Base-by-base conservation (phyloP, 2,329 filamentous ascomycete species). In the Claviceps sp. region DNA sequence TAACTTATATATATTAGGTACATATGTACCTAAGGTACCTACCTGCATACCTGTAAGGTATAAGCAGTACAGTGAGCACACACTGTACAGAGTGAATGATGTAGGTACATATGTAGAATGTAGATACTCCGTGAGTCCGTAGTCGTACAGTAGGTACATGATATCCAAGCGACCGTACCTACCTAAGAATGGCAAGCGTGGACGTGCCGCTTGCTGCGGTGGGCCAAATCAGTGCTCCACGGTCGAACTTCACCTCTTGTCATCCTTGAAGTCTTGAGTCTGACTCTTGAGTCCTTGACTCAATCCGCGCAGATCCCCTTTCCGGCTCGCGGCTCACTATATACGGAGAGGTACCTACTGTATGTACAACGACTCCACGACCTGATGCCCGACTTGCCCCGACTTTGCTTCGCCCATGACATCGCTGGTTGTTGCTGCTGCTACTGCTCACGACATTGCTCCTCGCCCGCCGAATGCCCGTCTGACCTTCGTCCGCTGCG, bases 211-310 rank as follows among this genome's bases (percentile, higher is more conserved):
- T 40, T 38, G 17, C 37, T 22, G 11, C 9, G 20, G 9, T 43
- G n/a, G 16, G n/a, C 23, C 23, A 26, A 26, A 26, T 26, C 6
- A 17, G 26, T 49, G 38, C 39, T 34, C 23, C 14, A 43, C 39
- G 29, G 40, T 42, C 40, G 34, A 39, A 49, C 47, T 44, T 52
- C 46, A 49, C 47, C 5, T 52, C 51, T 49, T 49, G 47, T 42
- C 47, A 52, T 29, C 26, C 26, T 29, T 29, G 26, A 20, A 20
- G 20, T 20, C 20, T 20, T 20, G 20, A 20, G 20, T 20, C 20
- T 20, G 23, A 26, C 5, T 6, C 7, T 26, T 26, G 23, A 23
- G 4, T 5, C 6, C 6, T 23, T 23, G 23, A 11, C 29, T 9
- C 29, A 9, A 9, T 34, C 29, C 29, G 29, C 29, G 29, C 29